Base-by-base conservation (phyloP, 768 basidiomycete genomes). In the Leccinum disarticulatum region DNA sequence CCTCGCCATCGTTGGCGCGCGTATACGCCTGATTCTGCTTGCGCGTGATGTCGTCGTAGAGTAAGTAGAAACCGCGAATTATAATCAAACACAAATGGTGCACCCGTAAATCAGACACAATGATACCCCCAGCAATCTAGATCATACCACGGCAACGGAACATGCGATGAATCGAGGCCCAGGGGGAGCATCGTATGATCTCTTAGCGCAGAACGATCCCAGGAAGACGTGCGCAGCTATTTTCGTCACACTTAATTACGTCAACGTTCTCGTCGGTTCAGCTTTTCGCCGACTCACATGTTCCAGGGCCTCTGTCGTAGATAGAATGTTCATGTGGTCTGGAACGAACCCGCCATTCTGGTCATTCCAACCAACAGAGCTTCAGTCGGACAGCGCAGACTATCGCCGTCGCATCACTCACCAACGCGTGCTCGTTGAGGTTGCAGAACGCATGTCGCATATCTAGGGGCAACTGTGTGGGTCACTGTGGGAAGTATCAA, bases 281-380 rank as follows among this genome's bases (percentile, higher is more conserved):
- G 8, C n/a, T 41, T 15, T 7, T 52, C 30, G 8, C 27, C 22
- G n/a, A 64, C 71, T 56, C 33, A 91, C 91, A 69, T 91, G 87
- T 38, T 75, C 74, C 17, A 78, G 66, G 11, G 88, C 88, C 47
- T 88, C 85, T 4, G 68, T 53, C 11, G 75, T 76, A 9, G 87
- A 79, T 14, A 93, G 66, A 22, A 93, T 73, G 67, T 92, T 89
- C 89, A 93, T 91, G 64, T 91, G 87, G 62, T 90, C 84, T 9
- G 89, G 89, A 30, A 83, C 61, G 41, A 68, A 72, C 22, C 83
- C 80, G 27, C 81, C 75, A 54, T 85, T 83, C 83, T 83, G 64
- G 57, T 52, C 17, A 25, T 33, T 31, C n/a, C 33, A 2, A 3
- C 6, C 25, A 11, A 52, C n/a, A 25, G 4, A 52, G 7, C 17